A percentile compares a stretch with the other conserved stretches of the same genome.
phyloP scores from a whole-genome alignment of 2,329 filamentous ascomycete species.

The Graphiopsis chlorocephala region DNA sequence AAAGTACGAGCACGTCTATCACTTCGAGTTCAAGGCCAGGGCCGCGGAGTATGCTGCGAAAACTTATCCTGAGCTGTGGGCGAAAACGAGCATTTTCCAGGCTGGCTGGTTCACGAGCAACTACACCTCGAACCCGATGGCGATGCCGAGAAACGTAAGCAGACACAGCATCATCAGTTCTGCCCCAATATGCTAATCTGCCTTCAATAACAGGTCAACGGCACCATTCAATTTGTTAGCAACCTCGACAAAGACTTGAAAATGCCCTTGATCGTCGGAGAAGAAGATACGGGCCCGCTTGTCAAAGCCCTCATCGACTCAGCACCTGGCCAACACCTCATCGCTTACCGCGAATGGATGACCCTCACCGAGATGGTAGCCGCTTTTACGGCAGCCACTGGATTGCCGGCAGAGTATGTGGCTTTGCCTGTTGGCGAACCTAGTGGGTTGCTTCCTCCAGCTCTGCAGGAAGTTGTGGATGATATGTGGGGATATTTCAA shows the following conservation, averaged over 20 bases:
- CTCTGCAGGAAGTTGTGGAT: neutral
- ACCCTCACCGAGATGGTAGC: neutral
- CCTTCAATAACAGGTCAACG: neutral
- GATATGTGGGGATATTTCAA: neutral
- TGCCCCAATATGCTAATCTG: neutral
- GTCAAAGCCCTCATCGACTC: neutral
- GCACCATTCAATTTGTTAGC: neutral
- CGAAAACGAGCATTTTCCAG: neutral
- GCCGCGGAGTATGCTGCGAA: neutral
- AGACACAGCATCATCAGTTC: neutral
- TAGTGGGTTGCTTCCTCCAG: neutral
- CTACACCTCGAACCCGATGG: neutral
- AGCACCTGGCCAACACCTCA: neutral
- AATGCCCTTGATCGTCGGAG: neutral
- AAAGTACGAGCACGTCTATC: slow-evolving; percentile 1
- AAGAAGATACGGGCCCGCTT: neutral
- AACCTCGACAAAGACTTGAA: neutral
- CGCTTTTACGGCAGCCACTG: neutral
- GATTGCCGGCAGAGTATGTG: neutral
- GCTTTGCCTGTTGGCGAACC: neutral
- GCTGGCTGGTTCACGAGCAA: neutral
- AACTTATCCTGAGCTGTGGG: neutral
- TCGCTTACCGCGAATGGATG: neutral
- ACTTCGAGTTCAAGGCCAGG: slow-evolving; percentile 1
- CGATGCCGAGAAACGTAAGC: neutral